Percentiles rank a stretch among this genome's conserved stretches.
Conservation (phyloP, 2,329 filamentous ascomycete species). For the Microsporum canis region DNA sequence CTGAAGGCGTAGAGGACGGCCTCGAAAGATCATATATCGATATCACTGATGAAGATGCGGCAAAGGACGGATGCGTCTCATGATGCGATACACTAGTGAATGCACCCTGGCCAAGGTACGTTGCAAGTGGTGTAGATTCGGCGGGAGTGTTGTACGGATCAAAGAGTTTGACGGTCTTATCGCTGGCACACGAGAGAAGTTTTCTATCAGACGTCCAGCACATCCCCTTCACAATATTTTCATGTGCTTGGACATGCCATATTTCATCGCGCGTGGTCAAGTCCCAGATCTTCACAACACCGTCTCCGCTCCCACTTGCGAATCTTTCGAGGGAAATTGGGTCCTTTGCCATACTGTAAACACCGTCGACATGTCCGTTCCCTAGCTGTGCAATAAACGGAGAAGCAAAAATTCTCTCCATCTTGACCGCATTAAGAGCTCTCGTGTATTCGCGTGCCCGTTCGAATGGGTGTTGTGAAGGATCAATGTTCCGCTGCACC, state of each 20-base stretch:
- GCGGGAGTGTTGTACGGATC: constrained; percentile 69
- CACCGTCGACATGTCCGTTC: constrained; percentile 81
- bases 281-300: constrained; percentile 89
- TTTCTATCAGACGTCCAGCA: constrained; percentile 81
- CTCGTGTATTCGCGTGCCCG: constrained; percentile 74
- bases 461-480: constrained; percentile 81
- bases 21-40: constrained; percentile 81
- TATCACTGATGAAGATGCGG: constrained; percentile 61
- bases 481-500: constrained; percentile 53
- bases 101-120: constrained; percentile 70
- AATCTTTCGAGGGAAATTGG: constrained; percentile 61
- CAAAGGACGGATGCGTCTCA: constrained; percentile 65
- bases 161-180: constrained; percentile 80
- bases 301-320: constrained; percentile 80
- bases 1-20: constrained; percentile 63
- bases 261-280: constrained; percentile 59
- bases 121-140: constrained; percentile 61
- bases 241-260: constrained; percentile 72
- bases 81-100: constrained; percentile 82
- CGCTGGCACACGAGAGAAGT: constrained; percentile 73
- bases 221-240: constrained; percentile 85
- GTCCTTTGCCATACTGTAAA: constrained; percentile 71
- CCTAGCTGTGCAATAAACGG: constrained; percentile 82
- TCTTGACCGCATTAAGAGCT: constrained; percentile 72
- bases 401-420: constrained; percentile 82